Evolutionary conservation across 2,329 filamentous ascomycete genomes (phyloP).

Genomic region (Fusarium armeniacum): DNA sequence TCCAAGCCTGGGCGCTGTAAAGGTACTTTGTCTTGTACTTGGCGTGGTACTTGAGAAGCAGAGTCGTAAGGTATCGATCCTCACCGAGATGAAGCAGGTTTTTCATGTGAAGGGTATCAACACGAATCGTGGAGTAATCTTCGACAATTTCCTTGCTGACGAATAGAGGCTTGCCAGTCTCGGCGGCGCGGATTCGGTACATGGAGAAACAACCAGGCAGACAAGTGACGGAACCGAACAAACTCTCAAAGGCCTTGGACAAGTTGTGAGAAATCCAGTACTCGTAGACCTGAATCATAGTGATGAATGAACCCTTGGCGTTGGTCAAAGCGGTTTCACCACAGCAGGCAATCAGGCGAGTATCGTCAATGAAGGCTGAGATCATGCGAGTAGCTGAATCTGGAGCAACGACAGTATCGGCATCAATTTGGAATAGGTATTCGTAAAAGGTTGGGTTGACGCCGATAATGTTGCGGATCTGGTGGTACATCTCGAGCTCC

Average conservation of each 20-base stretch:
- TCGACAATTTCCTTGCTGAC: conserved; percentile 94
- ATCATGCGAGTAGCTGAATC: conserved; percentile 95
- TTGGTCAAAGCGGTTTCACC: conserved; percentile 96
- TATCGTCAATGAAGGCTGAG: conserved; percentile 90
- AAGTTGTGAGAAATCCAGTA: conserved; percentile 99
- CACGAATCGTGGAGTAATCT: conserved; percentile 89
- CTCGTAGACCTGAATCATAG: conserved; percentile 99
- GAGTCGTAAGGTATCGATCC: conserved; percentile 95
- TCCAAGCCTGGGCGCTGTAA: conserved; percentile 92
- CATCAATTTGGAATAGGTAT: conserved; percentile 95
- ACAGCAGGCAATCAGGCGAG: conserved; percentile 91
- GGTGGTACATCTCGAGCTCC: conserved; percentile 98
- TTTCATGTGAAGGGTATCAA: conserved; percentile 99
- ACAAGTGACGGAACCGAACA: conserved; percentile 98
- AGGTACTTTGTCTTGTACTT: conserved; percentile 99
- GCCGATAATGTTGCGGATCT: conserved; percentile 98
- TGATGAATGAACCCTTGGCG: conserved; percentile 91
- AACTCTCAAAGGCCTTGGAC: conserved; percentile 94
- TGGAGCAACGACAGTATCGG: conserved; percentile 91
- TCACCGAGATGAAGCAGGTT: conserved; percentile 96
- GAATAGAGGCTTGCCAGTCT: conserved; percentile 95
- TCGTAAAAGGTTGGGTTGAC: conserved; percentile 99
- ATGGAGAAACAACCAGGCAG: conserved; percentile 99
- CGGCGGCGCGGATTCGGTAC: conserved; percentile 95
- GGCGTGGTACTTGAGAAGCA: conserved; percentile 91